Conservation (phyloP, 352 stramenopile genomes). For the Pythium grandisporangium region DNA sequence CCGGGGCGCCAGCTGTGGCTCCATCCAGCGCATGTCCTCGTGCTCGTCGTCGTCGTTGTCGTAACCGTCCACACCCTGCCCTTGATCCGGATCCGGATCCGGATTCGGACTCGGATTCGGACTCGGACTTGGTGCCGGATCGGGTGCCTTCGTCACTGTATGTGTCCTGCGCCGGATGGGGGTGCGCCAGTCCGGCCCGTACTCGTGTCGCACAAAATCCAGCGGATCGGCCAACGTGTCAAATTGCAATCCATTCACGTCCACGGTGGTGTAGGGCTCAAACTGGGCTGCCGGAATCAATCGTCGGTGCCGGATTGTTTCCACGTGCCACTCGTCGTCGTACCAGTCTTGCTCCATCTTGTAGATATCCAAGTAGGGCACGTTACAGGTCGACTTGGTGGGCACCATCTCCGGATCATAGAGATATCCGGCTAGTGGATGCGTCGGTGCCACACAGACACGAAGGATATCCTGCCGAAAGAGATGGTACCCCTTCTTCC, state of each 20-base stretch:
- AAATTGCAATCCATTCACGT: constrained; percentile 12
- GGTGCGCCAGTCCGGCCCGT: constrained; percentile 9
- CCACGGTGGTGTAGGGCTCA: constrained; percentile 9
- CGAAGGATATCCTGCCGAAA: constrained; percentile 17
- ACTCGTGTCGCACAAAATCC: constrained; percentile 9
- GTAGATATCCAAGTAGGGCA: constrained; percentile 26
- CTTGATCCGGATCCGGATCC: too few species aligned
- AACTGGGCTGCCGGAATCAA: constrained; percentile 9
- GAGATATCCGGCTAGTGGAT: constrained; percentile 17
- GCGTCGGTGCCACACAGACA: constrained; percentile 20
- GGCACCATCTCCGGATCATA: constrained; percentile 8
- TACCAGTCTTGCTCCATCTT: constrained; percentile 13
- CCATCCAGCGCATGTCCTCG: too few species aligned
- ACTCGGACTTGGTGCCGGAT: too few species aligned
- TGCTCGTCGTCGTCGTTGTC: too few species aligned
- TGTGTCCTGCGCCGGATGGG: too few species aligned
- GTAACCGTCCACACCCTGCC: too few species aligned
- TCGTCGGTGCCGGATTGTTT: constrained; percentile 8
- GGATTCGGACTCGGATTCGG: too few species aligned
- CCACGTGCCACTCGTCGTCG: constrained; percentile 7
- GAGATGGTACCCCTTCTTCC: constrained; percentile 39
- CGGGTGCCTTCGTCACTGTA: too few species aligned
- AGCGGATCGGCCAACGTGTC: constrained; percentile 16
- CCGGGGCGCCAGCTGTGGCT: too few species aligned
- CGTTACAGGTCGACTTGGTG: constrained; percentile 4